These are phyloP conservation scores for Vaccinium myrtillus DNA, from an alignment of 148 eudicot genomes.

Conservation along the genomic window DNA sequence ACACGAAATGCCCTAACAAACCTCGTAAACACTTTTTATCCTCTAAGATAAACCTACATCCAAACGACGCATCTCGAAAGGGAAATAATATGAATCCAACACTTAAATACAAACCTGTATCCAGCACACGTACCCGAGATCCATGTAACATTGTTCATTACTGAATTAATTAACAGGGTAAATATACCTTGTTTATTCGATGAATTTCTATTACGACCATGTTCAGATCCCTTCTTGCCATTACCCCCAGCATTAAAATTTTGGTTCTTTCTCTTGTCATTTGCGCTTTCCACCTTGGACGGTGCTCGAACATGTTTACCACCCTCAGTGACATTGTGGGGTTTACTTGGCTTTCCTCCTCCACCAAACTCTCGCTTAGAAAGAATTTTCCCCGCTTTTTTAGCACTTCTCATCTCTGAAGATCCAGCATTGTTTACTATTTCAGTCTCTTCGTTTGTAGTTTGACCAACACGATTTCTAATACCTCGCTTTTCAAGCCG, in stretches of 20 bases:
- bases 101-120: not conserved
- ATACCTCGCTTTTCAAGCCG: constrained; percentile 17
- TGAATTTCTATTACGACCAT: not conserved
- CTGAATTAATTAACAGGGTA: not conserved
- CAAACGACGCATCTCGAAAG: not conserved
- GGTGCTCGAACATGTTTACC: not conserved
- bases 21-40: not conserved
- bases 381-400: constrained; percentile 1
- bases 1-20: not conserved
- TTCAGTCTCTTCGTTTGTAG: constrained; percentile 16
- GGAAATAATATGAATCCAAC: not conserved
- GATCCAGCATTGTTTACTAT: constrained; percentile 15
- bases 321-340: too few species aligned
- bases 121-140: too few species aligned
- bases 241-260: not conserved
- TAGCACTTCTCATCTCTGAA: constrained; percentile 20
- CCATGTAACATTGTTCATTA: not conserved
- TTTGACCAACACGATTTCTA: constrained; percentile 5
- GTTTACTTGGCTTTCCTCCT: constrained; percentile 17
- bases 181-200: not conserved
- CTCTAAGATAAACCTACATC: not conserved
- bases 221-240: not conserved
- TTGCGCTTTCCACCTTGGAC: not conserved
- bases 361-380: constrained; percentile 9
- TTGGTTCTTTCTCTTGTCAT: not conserved